A percentile compares a stretch with the other conserved stretches of the same genome.
phyloP scores from a whole-genome alignment of 495 filamentous ascomycete species.

The Penicillium simplicissimum region DNA sequence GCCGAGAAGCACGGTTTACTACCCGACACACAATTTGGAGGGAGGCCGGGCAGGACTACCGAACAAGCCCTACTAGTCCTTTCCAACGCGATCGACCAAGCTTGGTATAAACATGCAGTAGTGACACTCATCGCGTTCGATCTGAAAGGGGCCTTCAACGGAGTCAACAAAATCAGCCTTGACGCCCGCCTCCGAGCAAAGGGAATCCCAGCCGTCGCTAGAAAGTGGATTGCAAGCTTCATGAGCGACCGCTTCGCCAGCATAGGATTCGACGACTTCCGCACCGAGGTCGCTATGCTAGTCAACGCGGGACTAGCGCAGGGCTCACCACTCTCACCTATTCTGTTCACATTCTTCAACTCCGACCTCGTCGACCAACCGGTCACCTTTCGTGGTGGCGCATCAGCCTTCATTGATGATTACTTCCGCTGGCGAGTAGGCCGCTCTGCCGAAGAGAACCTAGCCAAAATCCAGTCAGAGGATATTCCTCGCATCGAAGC shows the following conservation, averaged over 20 bases:
- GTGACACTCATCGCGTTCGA: slow-evolving; percentile 27
- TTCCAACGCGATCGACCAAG: too few species aligned
- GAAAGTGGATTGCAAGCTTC: slow-evolving; percentile 30
- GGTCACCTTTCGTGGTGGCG: slow-evolving; percentile 19
- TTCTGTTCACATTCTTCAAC: slow-evolving; percentile 34
- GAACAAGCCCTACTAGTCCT: slow-evolving; percentile 27
- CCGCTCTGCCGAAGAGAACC: slow-evolving; percentile 20
- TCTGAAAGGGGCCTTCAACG: slow-evolving; percentile 27
- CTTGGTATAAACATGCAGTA: slow-evolving; percentile 20
- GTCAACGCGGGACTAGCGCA: slow-evolving; percentile 23
- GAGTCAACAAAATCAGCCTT: slow-evolving; percentile 28
- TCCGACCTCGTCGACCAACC: slow-evolving; percentile 26
- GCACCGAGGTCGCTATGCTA: neutral
- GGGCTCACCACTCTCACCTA: slow-evolving; percentile 28
- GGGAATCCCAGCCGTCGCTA: slow-evolving; percentile 17
- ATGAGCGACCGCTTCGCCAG: slow-evolving; percentile 23
- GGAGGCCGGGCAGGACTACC: slow-evolving; percentile 23
- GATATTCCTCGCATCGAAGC: slow-evolving; percentile 19
- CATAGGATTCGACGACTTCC: slow-evolving; percentile 30
- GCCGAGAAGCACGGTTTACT: slow-evolving; percentile 28
- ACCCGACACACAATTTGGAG: slow-evolving; percentile 28
- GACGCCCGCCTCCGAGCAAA: slow-evolving; percentile 17
- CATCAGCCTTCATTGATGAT: slow-evolving; percentile 28
- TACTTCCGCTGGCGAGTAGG: slow-evolving; percentile 26
- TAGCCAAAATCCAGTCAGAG: slow-evolving; percentile 13